Evolutionary conservation across 2,329 filamentous ascomycete species (phyloP), one percentile per base, ranked within the genome.

Genomic region (Podosphaera aphanis): DNA sequence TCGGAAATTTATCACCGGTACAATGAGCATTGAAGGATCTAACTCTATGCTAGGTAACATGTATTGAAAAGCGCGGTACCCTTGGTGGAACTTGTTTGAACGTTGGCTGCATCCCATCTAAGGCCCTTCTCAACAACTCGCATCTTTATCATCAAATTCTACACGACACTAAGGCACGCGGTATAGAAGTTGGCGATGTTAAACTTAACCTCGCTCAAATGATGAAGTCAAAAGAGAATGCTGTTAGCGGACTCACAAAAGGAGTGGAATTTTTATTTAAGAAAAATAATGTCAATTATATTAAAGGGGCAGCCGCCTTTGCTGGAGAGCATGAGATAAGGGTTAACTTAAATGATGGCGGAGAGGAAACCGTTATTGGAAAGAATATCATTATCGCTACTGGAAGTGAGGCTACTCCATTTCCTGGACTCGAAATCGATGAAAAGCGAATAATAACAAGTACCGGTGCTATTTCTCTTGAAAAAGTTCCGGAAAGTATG

Each of bases 371-470:
- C 53, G 66, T 95, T 49, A 72, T 74, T 55, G 90, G 77, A 60
- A 95, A 95, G 78, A 98, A 98, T 69, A 93, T 98, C 61, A 70
- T 98, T 58, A 93, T 98, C 62, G 88, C 90, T 50, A 98, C 90
- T 52, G 90, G 90, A 54, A 88, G 80, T 57, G 90, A 98, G 67
- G 76, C 85, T 43, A 94, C 90, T 43, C 90, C 88, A 23, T 98
- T 98, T 72, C 90, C 90, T 38, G 90, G 90, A 46, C 72, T 98
- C 52, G 81, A 84, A 59, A 83, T 98, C 59, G 90, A 98, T 59
- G 90, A 98, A 76, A 84, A 94, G 79, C 83, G 83, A 63, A 84
- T 98, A 57, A 76, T 98, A 60, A 93, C 85, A 57, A 94, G 85
- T 69, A 98, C 90, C 45, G 90, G 90, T 53, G 90, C 90, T 53